phyloP scores from a whole-genome alignment of 2,329 filamentous ascomycete genomes.

The Ustilaginoidea virens region DNA sequence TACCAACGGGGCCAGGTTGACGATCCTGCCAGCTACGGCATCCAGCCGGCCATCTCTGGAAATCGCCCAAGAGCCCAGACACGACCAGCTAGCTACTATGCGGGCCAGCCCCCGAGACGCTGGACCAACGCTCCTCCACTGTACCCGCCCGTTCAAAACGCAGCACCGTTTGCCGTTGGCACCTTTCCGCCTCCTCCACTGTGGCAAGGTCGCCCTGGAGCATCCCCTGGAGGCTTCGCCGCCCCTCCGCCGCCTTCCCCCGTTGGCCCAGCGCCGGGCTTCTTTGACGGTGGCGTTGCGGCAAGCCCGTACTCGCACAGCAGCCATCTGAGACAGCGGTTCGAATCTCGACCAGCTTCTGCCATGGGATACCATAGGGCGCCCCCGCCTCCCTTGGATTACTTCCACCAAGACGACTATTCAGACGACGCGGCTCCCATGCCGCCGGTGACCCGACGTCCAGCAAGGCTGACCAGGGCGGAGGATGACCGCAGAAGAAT shows the following conservation, averaged over 20 bases:
- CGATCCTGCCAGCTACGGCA: constrained; percentile 19
- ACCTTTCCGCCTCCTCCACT: constrained; percentile 17
- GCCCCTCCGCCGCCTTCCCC: constrained; percentile 14
- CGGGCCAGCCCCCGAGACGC: constrained; percentile 13
- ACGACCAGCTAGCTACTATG: constrained; percentile 21
- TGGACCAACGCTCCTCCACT: constrained; percentile 10
- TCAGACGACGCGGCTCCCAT: constrained; percentile 21
- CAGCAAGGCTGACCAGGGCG: constrained; percentile 26
- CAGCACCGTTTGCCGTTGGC: constrained; percentile 10
- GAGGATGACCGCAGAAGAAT: constrained; percentile 30
- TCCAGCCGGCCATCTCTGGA: constrained; percentile 16
- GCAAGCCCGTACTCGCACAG: constrained; percentile 10
- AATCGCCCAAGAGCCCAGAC: constrained; percentile 18
- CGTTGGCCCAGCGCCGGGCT: constrained; percentile 12
- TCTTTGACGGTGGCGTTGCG: constrained; percentile 12
- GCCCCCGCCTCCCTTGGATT: constrained; percentile 11
- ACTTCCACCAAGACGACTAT: constrained; percentile 22
- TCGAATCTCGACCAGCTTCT: constrained; percentile 20
- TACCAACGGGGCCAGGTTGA: constrained; percentile 18
- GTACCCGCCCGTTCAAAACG: constrained; percentile 11
- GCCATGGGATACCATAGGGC: constrained; percentile 22
- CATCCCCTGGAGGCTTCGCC: constrained; percentile 12
- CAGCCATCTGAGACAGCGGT: constrained; percentile 17
- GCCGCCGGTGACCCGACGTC: constrained; percentile 20
- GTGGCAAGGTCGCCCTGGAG: constrained; percentile 10